Evolutionary conservation across 2,329 filamentous ascomycete genomes (phyloP).

Genomic region (Botrytis cinerea): DNA sequence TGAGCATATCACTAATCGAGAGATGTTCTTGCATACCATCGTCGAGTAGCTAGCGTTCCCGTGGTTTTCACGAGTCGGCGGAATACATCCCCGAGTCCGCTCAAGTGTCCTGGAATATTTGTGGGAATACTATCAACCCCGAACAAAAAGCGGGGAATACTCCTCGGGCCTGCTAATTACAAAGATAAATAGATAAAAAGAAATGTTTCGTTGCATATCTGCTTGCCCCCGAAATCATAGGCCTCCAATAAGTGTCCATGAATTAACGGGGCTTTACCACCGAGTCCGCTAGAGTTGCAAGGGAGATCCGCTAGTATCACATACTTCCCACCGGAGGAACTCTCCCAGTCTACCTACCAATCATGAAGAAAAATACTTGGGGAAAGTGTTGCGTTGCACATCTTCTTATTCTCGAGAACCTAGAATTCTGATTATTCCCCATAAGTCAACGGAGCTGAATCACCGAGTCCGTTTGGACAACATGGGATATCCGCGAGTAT

Average conservation of each 20-base stretch:
- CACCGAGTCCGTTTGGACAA: neutral
- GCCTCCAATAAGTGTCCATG: neutral
- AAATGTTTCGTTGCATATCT: neutral
- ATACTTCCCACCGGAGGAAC: neutral
- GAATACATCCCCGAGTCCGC: neutral
- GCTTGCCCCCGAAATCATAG: neutral
- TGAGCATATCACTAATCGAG: neutral
- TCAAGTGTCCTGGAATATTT: neutral
- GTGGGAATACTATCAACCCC: neutral
- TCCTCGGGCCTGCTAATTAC: neutral
- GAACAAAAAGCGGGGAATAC: neutral
- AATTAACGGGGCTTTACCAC: neutral
- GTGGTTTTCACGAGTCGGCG: neutral
- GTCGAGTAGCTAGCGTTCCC: neutral
- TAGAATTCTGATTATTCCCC: neutral
- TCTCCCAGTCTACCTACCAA: no score
- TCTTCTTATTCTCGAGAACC: no score
- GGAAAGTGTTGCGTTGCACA: no score
- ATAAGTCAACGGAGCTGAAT: neutral
- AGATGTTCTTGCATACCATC: neutral
- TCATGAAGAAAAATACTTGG: no score
- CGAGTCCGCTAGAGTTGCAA: neutral
- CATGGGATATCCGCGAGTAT: neutral
- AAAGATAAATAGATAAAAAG: neutral
- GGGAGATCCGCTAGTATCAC: no score